Base-by-base conservation (phyloP, 306 rosid genomes). In the Prunus salicina region DNA sequence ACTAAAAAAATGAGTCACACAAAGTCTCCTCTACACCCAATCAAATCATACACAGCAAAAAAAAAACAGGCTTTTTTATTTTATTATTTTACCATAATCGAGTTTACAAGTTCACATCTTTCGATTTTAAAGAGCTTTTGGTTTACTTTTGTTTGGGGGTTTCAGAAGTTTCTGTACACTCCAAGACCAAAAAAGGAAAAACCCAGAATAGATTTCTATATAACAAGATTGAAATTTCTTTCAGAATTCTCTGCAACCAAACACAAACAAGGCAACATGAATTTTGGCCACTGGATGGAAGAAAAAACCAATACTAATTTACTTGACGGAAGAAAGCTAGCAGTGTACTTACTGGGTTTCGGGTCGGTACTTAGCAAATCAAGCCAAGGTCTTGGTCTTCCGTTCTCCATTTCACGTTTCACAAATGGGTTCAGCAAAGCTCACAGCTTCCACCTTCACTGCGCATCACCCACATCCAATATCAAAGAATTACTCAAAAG, bases 171-270 rank as follows among this genome's bases (percentile, higher is more conserved):
- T 61, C 41, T 27, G n/a, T 61, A 61, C 19, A 57, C 38, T 61
- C 65, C 63, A 22, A 61, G 27, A 18, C n/a, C 2, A 61, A 61
- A 61, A 61, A 61, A 27, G 34, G 9, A 1, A 61, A 61, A 27
- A 25, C 65, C 65, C 65, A 61, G 27, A 22, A 61, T 2, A 25
- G 65, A 61, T 61, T 27, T 18, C 27, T 61, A 61, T 2, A 61
- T 14, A 14, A 27, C 9, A 13, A 61, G 65, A 12, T 60, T 32
- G n/a, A 25, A 27, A 25, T 61, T 28, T 6, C 43, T 15, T 38
- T 51, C 63, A 71, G n/a, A 60, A 32, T 71, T 32, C 64, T 30
- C 47, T 27, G 75, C 64, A 53, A 52, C 75, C 64, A 32, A 71
- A 52, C 75, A 52, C 64, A 52, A 71, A 52, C 75, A 52, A 7